Percentiles rank a stretch among this genome's conserved stretches.
phyloP scores from a whole-genome alignment of 176 grass and related monocot genomes.

The Oryza punctata region DNA sequence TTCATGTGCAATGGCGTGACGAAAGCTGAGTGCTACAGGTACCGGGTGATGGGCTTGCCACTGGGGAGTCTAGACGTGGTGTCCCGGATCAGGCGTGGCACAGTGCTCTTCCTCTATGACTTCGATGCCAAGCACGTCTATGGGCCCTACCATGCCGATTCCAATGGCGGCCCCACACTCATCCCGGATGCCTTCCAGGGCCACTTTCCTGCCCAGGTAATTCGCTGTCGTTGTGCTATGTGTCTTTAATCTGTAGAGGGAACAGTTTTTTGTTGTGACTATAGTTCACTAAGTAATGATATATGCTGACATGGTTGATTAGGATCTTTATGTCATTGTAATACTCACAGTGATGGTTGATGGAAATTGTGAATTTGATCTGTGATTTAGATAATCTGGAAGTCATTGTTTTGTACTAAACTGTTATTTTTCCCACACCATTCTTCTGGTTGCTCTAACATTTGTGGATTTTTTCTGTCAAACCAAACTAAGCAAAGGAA shows the following conservation, averaged over 20 bases:
- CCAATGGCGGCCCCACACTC: slow-evolving; percentile 54
- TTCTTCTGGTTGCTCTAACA: neutral
- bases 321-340: neutral
- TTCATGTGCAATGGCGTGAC: slow-evolving; percentile 75
- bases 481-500: neutral
- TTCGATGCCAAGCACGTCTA: slow-evolving; percentile 65
- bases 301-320: neutral
- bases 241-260: neutral
- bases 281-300: neutral
- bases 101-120: slow-evolving; percentile 83
- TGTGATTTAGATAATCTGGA: neutral
- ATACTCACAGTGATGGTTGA: neutral
- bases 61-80: slow-evolving; percentile 52
- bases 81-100: slow-evolving; percentile 58
- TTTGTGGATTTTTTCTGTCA: neutral
- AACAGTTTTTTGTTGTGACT: neutral
- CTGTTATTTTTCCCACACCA: neutral
- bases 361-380: neutral
- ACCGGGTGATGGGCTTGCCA: slow-evolving; percentile 72
- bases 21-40: slow-evolving; percentile 69
- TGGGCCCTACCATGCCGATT: slow-evolving; percentile 64
- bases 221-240: neutral
- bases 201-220: slow-evolving; percentile 76
- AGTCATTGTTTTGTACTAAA: neutral
- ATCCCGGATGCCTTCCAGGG: slow-evolving; percentile 61